Evolutionary conservation across 2,329 filamentous ascomycete genomes (phyloP), one percentile per base, ranked within the genome.

Genomic region (Podosphaera aphanis): DNA sequence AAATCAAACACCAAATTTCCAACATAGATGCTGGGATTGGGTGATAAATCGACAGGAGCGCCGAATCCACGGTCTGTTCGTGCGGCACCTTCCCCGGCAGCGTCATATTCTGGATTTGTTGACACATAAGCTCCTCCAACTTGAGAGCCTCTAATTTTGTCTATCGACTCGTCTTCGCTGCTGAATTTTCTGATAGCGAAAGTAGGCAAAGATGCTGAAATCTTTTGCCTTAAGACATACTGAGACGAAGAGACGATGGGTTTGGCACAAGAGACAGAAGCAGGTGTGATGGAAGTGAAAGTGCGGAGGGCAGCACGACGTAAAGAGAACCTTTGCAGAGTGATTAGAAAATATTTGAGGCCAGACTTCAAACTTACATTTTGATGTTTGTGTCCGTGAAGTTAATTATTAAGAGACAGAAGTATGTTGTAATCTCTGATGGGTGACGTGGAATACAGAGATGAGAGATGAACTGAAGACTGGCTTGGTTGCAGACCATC

Each of bases 1-100:
- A 79, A 66, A 57, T 82, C 77, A 57, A 77, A 83, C 59, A 76
- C 76, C 31, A 83, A 59, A 58, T 83, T 83, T 38, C 77, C 78
- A 50, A 82, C 58, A 55, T 79, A 83, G 47, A 83, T 53, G 19
- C 45, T 46, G n/a, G 48, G 25, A 15, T 11, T 50, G 44, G 47
- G 52, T 8, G 15, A 21, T 2, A 43, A n/a, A 16, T 43, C 40
- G 18, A 19, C 18, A 25, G 41, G 31, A 18, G 29, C 13, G 25
- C 19, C 20, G 13, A 21, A 20, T 20, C 16, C 16, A 15, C 38
- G 38, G 15, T 20, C 11, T 15, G 19, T 20, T 15, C 11, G 20
- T 20, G 38, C 5, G 5, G 16, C 11, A 21, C 20, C 19, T 5
- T 19, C 20, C 5, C 11, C 5, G 6, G 7, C 15, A 18, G 16